A percentile compares a stretch with the other conserved stretches of the same genome.
Evolutionary conservation across 1,284 basidiomycete genomes (phyloP).

Genomic region (Cryptococcus sp.): DNA sequence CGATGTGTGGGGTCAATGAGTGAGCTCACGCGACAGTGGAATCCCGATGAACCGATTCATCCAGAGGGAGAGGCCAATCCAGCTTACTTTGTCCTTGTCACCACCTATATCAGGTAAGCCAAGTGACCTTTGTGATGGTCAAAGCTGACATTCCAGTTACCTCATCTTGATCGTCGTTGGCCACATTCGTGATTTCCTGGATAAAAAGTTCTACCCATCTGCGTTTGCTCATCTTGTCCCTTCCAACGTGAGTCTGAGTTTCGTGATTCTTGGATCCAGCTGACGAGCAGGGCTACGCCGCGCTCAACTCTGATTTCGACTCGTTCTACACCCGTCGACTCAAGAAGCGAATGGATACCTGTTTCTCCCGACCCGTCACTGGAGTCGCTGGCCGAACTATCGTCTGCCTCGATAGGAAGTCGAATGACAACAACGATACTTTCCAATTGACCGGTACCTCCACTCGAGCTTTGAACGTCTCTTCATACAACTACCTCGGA

Average conservation of each 20-base stretch:
- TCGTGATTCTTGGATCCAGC: background rate
- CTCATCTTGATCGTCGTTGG: conserved; percentile 83
- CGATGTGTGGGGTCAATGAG: background rate
- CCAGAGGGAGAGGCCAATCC: conserved; percentile 64
- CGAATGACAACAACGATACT: conserved; percentile 75
- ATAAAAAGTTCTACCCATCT: conserved; percentile 71
- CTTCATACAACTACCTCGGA: conserved; percentile 98
- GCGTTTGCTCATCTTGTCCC: conserved; percentile 79
- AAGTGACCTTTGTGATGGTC: no score
- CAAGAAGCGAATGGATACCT: conserved; percentile 91
- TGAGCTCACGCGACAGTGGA: conserved; percentile 27
- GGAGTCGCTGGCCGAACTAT: conserved; percentile 95
- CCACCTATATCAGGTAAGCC: conserved; percentile 68
- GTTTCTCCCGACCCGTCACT: conserved; percentile 89
- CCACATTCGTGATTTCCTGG: conserved; percentile 91
- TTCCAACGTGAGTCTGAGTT: conserved; percentile 58
- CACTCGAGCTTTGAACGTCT: conserved; percentile 90
- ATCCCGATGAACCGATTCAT: conserved; percentile 51
- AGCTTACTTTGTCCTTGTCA: conserved; percentile 82
- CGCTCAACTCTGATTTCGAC: conserved; percentile 96
- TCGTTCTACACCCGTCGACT: conserved; percentile 97
- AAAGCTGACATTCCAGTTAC: conserved; percentile 54
- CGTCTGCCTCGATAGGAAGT: conserved; percentile 75
- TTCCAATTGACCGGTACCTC: conserved; percentile 73
- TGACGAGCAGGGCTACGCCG: conserved; percentile 74